phyloP scores from a whole-genome alignment of 2,329 filamentous ascomycete genomes.

The Penicillium sp. region DNA sequence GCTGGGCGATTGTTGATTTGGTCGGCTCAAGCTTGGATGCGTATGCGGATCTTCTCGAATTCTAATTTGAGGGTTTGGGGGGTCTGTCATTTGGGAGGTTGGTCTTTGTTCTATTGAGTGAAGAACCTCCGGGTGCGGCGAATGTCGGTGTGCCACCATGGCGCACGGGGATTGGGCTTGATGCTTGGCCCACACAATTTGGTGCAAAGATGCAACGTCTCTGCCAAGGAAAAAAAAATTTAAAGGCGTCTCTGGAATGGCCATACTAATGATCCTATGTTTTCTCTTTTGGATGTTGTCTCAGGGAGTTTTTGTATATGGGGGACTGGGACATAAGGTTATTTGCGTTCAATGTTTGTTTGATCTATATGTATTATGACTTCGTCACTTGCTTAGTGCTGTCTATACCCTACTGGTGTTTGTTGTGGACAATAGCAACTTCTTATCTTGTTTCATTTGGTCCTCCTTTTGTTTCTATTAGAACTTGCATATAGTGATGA shows the following conservation, averaged over 20 bases:
- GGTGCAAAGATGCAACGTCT: constrained; percentile 15
- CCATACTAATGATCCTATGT: constrained; percentile 20
- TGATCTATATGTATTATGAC: constrained; percentile 24
- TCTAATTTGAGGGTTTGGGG: not conserved
- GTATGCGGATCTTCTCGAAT: constrained; percentile 48
- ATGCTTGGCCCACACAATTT: not conserved
- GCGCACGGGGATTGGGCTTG: not conserved
- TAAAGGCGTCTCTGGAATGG: constrained; percentile 5
- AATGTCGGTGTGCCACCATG: not conserved
- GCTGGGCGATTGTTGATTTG: constrained; percentile 50
- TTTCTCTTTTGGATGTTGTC: constrained; percentile 25
- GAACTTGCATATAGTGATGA: constrained; percentile 1
- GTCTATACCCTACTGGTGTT: constrained; percentile 23
- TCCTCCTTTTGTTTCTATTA: not conserved
- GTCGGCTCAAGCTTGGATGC: constrained; percentile 49
- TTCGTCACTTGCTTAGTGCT: constrained; percentile 19
- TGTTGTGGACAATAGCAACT: constrained; percentile 8
- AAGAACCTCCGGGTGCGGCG: not conserved
- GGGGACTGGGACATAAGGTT: constrained; percentile 5
- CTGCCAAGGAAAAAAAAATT: constrained; percentile 2
- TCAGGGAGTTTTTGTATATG: constrained; percentile 25
- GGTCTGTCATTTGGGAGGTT: not conserved
- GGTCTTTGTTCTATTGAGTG: not conserved
- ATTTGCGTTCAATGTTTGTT: constrained; percentile 7
- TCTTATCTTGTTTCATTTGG: constrained; percentile 1